phyloP scores from a whole-genome alignment of 306 rosid species.

The Cyamopsis tetragonoloba region DNA sequence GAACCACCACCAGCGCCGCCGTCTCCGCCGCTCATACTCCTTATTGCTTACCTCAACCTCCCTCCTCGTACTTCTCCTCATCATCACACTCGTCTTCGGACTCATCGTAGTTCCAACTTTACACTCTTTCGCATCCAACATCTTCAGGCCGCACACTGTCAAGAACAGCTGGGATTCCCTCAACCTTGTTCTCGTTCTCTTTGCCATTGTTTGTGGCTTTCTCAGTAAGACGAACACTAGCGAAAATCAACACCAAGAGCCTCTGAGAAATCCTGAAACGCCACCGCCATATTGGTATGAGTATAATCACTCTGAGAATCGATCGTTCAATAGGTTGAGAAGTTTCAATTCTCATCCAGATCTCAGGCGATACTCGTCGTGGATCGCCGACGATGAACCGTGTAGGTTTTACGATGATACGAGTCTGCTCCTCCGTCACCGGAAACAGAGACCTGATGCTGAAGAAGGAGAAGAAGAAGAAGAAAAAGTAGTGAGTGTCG shows the following conservation, averaged over 20 bases:
- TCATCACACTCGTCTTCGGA: conserved; percentile 33
- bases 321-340: conserved; percentile 38
- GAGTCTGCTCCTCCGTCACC: conserved; percentile 18
- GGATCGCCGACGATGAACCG: conserved; percentile 37
- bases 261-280: conserved; percentile 35
- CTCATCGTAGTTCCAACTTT: conserved; percentile 50
- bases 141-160: conserved; percentile 57
- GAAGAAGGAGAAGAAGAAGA: conserved; percentile 29
- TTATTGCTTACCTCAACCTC: conserved; percentile 47
- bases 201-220: conserved; percentile 84
- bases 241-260: conserved; percentile 15
- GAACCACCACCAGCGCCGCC: conserved; percentile 22
- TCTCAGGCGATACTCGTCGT: conserved; percentile 55
- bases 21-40: conserved; percentile 53
- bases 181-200: conserved; percentile 72
- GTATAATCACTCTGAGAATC: not conserved
- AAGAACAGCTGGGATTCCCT: conserved; percentile 76
- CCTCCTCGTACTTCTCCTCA: conserved; percentile 36
- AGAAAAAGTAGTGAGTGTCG: not conserved
- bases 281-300: conserved; percentile 47
- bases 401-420: conserved; percentile 53
- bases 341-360: conserved; percentile 77
- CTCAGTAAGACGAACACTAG: conserved; percentile 45
- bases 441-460: conserved; percentile 20
- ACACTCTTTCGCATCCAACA: conserved; percentile 45